phyloP scores from a whole-genome alignment of 2,329 filamentous ascomycete species.

The Alternaria rosae region DNA sequence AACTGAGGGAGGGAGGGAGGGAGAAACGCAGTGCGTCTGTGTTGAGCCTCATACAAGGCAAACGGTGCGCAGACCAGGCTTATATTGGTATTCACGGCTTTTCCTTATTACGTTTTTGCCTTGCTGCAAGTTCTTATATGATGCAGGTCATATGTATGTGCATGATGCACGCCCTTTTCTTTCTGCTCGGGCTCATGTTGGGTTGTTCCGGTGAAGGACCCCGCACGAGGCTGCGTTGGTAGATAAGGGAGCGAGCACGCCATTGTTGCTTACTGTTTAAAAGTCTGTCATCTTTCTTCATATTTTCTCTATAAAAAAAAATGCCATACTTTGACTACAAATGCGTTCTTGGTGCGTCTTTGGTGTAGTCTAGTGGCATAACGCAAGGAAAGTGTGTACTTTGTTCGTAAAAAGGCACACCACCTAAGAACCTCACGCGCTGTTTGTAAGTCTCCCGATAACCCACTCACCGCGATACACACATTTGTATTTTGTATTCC shows the following conservation, averaged over 20 bases:
- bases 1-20: no score
- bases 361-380: no score
- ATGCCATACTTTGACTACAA: no score
- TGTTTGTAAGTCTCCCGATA: no score
- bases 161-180: background rate
- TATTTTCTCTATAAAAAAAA: no score
- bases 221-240: slow-evolving; percentile 8
- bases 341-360: no score
- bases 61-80: background rate
- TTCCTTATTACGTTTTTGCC: background rate
- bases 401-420: no score
- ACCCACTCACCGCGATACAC: no score
- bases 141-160: background rate
- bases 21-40: no score
- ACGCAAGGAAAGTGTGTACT: no score
- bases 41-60: slow-evolving; percentile 8
- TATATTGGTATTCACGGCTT: background rate
- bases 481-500: no score
- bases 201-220: slow-evolving; percentile 4
- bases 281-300: background rate
- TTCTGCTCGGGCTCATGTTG: background rate
- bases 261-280: background rate
- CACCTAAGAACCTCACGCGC: no score
- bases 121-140: background rate
- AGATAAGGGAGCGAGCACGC: background rate